These are phyloP conservation scores for Nidularia pulvinata DNA, from an alignment of 768 basidiomycete genomes.

Conservation along the genomic window DNA sequence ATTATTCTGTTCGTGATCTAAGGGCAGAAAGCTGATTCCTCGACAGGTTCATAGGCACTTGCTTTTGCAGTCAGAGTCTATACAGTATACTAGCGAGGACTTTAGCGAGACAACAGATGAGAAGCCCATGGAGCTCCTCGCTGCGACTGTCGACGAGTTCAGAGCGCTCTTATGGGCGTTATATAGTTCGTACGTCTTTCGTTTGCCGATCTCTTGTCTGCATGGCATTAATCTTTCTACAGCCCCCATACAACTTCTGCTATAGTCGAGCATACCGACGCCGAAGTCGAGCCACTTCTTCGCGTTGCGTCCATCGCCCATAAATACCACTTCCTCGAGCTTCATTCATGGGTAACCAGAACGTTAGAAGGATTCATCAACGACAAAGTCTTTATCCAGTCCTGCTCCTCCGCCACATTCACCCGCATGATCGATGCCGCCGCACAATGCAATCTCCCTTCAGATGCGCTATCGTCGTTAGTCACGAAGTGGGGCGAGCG, in stretches of 20 bases:
- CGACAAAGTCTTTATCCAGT: slow-evolving; percentile 21
- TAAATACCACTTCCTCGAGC: slow-evolving; percentile 44
- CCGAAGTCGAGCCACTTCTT: slow-evolving; percentile 34
- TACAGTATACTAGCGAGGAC: slow-evolving; percentile 9
- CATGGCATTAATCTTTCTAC: not conserved
- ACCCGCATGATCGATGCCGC: slow-evolving; percentile 24
- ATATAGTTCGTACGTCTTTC: slow-evolving; percentile 44
- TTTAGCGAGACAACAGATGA: slow-evolving; percentile 13
- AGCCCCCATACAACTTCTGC: not conserved
- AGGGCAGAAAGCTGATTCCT: not conserved
- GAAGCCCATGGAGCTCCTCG: slow-evolving; percentile 42
- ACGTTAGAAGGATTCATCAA: slow-evolving; percentile 26
- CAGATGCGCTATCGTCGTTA: slow-evolving; percentile 15
- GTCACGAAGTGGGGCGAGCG: slow-evolving; percentile 27
- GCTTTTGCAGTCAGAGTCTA: slow-evolving; percentile 15
- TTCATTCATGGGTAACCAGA: slow-evolving; percentile 42
- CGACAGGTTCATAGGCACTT: slow-evolving; percentile 17
- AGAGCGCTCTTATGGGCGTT: slow-evolving; percentile 53
- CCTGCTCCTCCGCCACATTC: slow-evolving; percentile 32
- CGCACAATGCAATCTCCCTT: slow-evolving; percentile 9
- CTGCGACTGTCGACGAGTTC: slow-evolving; percentile 43
- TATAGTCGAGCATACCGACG: slow-evolving; percentile 24
- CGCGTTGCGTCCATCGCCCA: slow-evolving; percentile 46
- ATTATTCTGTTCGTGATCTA: not conserved
- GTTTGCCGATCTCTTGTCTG: not conserved